A percentile compares a stretch with the other conserved stretches of the same genome.
phyloP scores from a whole-genome alignment of 2,329 filamentous ascomycete species.

The Paraphaeosphaeria sporulosa region DNA sequence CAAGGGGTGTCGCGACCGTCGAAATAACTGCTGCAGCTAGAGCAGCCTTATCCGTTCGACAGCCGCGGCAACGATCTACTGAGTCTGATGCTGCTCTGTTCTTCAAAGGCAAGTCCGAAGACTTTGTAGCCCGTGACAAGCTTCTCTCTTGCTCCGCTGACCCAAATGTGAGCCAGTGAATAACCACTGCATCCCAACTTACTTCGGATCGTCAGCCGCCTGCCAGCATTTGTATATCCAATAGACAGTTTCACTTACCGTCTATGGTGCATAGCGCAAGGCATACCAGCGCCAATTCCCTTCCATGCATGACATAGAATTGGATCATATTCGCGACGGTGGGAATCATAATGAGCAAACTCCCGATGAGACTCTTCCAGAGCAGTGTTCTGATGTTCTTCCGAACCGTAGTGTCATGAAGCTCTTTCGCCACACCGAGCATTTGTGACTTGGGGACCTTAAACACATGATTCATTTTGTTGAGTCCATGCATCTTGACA shows the following conservation, averaged over 20 bases:
- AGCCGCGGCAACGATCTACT: not conserved
- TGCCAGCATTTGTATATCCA: not conserved
- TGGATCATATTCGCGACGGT: slow-evolving; percentile 48
- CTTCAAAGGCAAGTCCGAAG: not conserved
- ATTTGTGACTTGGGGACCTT: not conserved
- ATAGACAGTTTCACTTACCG: slow-evolving; percentile 30
- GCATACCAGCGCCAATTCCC: slow-evolving; percentile 50
- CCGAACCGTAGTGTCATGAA: slow-evolving; percentile 21
- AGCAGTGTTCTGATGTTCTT: slow-evolving; percentile 31
- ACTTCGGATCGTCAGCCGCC: slow-evolving; percentile 13
- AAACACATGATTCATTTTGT: slow-evolving; percentile 5
- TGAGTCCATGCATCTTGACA: slow-evolving; percentile 15
- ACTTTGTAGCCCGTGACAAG: not conserved
- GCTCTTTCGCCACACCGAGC: not conserved
- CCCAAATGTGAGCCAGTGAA: slow-evolving; percentile 31
- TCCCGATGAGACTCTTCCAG: slow-evolving; percentile 40
- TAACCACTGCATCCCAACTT: slow-evolving; percentile 27
- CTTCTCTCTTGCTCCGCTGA: slow-evolving; percentile 13
- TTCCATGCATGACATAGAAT: slow-evolving; percentile 38
- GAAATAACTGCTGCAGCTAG: not conserved
- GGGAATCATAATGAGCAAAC: slow-evolving; percentile 44
- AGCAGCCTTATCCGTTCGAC: not conserved
- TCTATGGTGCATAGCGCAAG: slow-evolving; percentile 49
- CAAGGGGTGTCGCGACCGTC: not conserved
- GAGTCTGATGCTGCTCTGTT: not conserved